These are phyloP conservation scores for Xylaria grammica DNA, from an alignment of 495 filamentous ascomycete genomes.

Conservation along the genomic window DNA sequence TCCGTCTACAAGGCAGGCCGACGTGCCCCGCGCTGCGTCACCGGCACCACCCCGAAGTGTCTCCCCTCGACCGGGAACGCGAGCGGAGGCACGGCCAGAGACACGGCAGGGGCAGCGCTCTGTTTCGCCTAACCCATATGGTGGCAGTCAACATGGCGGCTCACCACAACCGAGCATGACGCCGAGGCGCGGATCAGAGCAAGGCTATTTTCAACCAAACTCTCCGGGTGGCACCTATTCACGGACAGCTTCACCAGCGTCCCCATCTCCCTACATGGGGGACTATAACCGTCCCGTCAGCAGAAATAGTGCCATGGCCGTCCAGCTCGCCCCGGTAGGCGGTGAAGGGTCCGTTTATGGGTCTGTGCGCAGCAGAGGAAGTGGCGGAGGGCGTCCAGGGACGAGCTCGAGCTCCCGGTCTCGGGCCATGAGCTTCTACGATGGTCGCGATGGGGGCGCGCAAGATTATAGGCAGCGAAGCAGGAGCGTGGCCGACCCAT, in stretches of 20 bases:
- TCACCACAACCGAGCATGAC: conserved; percentile 38
- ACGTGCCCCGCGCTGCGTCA: conserved; percentile 56
- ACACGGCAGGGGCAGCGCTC: conserved; percentile 46
- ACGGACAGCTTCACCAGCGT: conserved; percentile 65
- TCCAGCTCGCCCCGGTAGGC: conserved; percentile 69
- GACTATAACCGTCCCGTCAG: conserved; percentile 66
- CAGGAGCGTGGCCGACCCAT: conserved; percentile 76
- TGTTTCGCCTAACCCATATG: conserved; percentile 58
- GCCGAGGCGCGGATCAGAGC: conserved; percentile 60
- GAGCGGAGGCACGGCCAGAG: conserved; percentile 36
- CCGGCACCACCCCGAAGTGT: conserved; percentile 55
- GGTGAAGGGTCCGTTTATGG: conserved; percentile 37
- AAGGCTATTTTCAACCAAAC: conserved; percentile 60
- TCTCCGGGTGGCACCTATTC: conserved; percentile 57
- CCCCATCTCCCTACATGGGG: conserved; percentile 56
- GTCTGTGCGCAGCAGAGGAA: conserved; percentile 53
- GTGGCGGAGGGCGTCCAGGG: conserved; percentile 40
- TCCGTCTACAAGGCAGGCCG: conserved; percentile 53
- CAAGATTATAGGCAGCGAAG: conserved; percentile 68
- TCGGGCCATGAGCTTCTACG: conserved; percentile 66
- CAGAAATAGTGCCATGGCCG: conserved; percentile 70
- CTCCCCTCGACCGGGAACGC: conserved; percentile 57
- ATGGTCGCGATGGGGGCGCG: conserved; percentile 50
- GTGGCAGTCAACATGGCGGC: conserved; percentile 48
- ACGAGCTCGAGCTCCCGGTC: conserved; percentile 44